Evolutionary conservation across 2,329 filamentous ascomycete genomes (phyloP).

Genomic region (Eutypella sp.): DNA sequence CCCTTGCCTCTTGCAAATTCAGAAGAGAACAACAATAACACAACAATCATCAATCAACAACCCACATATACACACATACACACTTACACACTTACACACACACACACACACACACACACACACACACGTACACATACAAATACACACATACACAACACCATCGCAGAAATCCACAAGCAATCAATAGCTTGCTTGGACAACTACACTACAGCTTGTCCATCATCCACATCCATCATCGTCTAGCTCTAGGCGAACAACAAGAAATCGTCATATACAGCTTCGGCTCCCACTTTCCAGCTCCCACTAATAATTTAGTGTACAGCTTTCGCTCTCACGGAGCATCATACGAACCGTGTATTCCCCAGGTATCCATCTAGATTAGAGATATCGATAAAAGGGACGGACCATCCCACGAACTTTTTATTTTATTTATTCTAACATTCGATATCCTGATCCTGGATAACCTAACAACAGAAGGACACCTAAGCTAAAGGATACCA

Average conservation of each 20-base stretch:
- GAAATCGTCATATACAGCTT: neutral
- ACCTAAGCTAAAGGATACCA: too few relatives aligned
- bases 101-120: constrained; percentile 3
- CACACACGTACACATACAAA: too few relatives aligned
- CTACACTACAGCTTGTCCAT: too few relatives aligned
- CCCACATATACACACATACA: constrained; percentile 4
- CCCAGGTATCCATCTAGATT: too few relatives aligned
- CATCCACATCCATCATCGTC: neutral
- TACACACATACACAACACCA: neutral
- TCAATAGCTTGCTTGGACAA: too few relatives aligned
- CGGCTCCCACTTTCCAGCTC: neutral
- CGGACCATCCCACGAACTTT: too few relatives aligned
- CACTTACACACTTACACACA: constrained; percentile 2
- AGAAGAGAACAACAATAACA: constrained; percentile 17
- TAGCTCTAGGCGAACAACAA: neutral
- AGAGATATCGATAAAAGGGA: too few relatives aligned
- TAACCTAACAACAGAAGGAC: too few relatives aligned
- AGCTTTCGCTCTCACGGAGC: neutral
- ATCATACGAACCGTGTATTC: too few relatives aligned
- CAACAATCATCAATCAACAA: constrained; percentile 10
- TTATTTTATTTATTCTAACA: too few relatives aligned
- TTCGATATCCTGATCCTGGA: too few relatives aligned
- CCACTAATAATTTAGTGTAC: neutral
- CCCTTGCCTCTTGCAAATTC: too few relatives aligned
- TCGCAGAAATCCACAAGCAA: neutral